These are phyloP conservation scores for Lactarius akahatsu DNA, from an alignment of 768 basidiomycete species.

Conservation along the genomic window DNA sequence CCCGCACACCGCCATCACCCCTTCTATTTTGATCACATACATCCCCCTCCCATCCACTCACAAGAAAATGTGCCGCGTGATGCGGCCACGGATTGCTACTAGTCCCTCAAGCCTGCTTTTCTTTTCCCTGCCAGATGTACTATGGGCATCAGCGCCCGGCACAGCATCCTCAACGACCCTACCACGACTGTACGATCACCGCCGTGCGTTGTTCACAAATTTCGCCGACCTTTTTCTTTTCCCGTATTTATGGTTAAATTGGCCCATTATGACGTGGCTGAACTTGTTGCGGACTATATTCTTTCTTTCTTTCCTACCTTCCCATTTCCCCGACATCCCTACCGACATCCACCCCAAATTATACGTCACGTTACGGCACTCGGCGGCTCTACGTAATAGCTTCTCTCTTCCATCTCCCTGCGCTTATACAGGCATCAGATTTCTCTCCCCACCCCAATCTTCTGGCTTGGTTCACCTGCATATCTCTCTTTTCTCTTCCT, in stretches of 20 bases:
- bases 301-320: constrained; percentile 4
- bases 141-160: constrained; percentile 14
- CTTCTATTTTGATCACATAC: constrained; percentile 12
- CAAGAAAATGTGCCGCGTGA: constrained; percentile 18
- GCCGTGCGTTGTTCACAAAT: background rate
- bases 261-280: constrained; percentile 23
- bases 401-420: background rate
- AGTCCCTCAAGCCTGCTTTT: background rate
- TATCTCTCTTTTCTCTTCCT: background rate
- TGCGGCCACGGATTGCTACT: constrained; percentile 13
- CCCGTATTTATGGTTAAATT: constrained; percentile 27
- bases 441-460: background rate
- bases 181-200: constrained; percentile 26
- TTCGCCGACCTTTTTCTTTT: background rate
- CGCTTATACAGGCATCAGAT: constrained; percentile 4
- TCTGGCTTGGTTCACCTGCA: constrained; percentile 11
- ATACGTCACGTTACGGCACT: constrained; percentile 12
- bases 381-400: constrained; percentile 8
- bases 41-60: background rate
- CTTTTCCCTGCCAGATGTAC: constrained; percentile 15
- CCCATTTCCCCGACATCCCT: background rate
- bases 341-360: background rate
- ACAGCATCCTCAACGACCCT: constrained; percentile 18
- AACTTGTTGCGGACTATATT: constrained; percentile 21
- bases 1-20: constrained; percentile 18